phyloP scores from a whole-genome alignment of 2,329 filamentous ascomycete genomes.

The Cercospora janseana region DNA sequence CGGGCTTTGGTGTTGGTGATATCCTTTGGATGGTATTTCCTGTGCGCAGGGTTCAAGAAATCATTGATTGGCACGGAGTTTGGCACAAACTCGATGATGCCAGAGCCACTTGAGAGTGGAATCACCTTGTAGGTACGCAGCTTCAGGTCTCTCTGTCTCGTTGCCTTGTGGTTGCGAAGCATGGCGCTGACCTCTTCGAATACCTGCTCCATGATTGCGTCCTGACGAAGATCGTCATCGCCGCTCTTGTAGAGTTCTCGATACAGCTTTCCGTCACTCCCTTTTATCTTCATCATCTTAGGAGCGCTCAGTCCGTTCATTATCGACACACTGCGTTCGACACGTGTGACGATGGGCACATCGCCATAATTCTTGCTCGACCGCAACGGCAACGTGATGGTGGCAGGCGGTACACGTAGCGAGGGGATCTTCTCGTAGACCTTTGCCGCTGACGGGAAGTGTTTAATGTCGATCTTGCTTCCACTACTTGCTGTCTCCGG shows the following conservation, averaged over 20 bases:
- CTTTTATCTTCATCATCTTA: conserved; percentile 83
- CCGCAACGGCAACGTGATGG: conserved; percentile 76
- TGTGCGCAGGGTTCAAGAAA: conserved; percentile 86
- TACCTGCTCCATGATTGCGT: conserved; percentile 99
- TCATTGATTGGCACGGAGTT: conserved; percentile 91
- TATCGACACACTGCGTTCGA: conserved; percentile 75
- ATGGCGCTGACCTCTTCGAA: conserved; percentile 94
- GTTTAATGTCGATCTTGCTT: conserved; percentile 57
- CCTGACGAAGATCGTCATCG: conserved; percentile 88
- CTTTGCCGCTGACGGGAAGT: conserved; percentile 60
- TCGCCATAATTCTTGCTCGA: conserved; percentile 71
- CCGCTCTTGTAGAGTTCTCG: conserved; percentile 95
- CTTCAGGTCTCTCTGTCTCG: conserved; percentile 80
- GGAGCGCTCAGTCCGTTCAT: conserved; percentile 88
- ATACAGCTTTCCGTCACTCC: conserved; percentile 73
- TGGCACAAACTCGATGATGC: conserved; percentile 94
- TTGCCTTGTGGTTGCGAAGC: conserved; percentile 78
- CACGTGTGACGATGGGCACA: conserved; percentile 69
- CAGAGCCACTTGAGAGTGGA: conserved; percentile 77
- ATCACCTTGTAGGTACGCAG: conserved; percentile 98
- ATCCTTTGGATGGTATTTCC: conserved; percentile 80
- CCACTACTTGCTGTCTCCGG: conserved; percentile 39
- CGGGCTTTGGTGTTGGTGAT: conserved; percentile 73
- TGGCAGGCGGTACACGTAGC: conserved; percentile 77
- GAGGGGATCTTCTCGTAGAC: conserved; percentile 57